phyloP scores from a whole-genome alignment of 805 yeast genomes.

The Candida tallmaniae region DNA sequence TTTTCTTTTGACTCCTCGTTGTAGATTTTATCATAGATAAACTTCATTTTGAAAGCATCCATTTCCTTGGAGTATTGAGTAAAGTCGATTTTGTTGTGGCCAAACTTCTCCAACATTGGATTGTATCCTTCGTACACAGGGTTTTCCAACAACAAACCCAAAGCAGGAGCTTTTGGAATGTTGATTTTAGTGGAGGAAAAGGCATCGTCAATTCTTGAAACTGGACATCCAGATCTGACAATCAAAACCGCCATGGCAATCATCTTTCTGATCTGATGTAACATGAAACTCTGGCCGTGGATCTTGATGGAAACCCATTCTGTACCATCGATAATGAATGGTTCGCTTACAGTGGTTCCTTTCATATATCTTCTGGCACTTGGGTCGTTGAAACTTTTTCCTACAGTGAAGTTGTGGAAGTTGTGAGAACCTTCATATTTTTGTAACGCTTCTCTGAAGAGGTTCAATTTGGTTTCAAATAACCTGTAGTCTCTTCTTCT shows the following conservation, averaged over 20 bases:
- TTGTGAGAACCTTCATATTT: constrained; percentile 84
- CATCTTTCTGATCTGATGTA: constrained; percentile 97
- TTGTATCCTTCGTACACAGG: constrained; percentile 91
- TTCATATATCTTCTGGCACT: constrained; percentile 84
- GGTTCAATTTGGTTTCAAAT: constrained; percentile 53
- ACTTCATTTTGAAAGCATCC: constrained; percentile 81
- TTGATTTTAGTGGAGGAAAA: constrained; percentile 72
- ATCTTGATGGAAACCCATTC: constrained; percentile 96
- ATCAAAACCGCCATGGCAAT: constrained; percentile 89
- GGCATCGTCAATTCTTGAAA: constrained; percentile 69
- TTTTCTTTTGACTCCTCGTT: constrained; percentile 85
- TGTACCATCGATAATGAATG: constrained; percentile 86
- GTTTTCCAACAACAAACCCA: constrained; percentile 83
- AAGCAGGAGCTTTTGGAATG: constrained; percentile 96
- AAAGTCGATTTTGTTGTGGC: constrained; percentile 73
- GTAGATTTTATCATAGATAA: constrained; percentile 88
- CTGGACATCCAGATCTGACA: constrained; percentile 82
- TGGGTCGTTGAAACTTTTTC: constrained; percentile 79
- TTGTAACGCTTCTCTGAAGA: constrained; percentile 64
- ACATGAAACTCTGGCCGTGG: constrained; percentile 97
- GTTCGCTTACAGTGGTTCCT: constrained; percentile 72
- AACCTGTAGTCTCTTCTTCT: constrained; percentile 69
- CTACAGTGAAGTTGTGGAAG: constrained; percentile 83
- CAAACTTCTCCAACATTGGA: constrained; percentile 62
- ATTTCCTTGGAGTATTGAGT: constrained; percentile 61